Percentiles rank a stretch among this genome's conserved stretches.
Evolutionary conservation across 345 rosid genomes (phyloP).

Genomic region (Bruguiera gymnorhiza): DNA sequence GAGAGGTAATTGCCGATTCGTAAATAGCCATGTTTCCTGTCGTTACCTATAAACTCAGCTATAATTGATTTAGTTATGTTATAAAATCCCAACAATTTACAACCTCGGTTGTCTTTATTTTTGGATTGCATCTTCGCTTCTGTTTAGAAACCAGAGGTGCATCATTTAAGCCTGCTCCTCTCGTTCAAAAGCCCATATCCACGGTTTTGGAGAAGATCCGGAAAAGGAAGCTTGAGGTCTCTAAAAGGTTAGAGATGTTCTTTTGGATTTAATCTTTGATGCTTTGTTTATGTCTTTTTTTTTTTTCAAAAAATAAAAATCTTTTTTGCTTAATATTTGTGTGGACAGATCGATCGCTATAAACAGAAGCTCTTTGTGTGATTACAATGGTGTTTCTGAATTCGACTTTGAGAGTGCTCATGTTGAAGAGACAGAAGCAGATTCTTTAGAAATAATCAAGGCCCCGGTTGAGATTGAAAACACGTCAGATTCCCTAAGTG

Average conservation of each 20-base stretch:
- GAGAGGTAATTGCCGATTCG: constrained; percentile 46
- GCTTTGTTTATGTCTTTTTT: neutral
- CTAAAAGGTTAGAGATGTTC: constrained; percentile 50
- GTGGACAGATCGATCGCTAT: constrained; percentile 36
- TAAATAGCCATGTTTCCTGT: too few relatives aligned
- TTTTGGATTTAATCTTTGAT: neutral
- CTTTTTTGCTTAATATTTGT: neutral
- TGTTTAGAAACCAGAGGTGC: constrained; percentile 70
- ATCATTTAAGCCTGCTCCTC: constrained; percentile 61
- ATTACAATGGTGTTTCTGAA: constrained; percentile 16
- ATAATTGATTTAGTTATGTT: neutral
- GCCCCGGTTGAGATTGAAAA: constrained; percentile 19
- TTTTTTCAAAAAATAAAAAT: neutral
- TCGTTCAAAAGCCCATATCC: constrained; percentile 71
- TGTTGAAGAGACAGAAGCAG: constrained; percentile 13
- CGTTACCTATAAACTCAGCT: too few relatives aligned
- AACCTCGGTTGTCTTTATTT: neutral
- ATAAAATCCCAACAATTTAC: neutral
- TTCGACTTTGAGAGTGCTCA: constrained; percentile 30
- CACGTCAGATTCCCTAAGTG: constrained; percentile 19
- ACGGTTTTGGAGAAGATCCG: constrained; percentile 82
- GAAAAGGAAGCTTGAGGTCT: constrained; percentile 67
- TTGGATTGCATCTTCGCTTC: constrained; percentile 6
- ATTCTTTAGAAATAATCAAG: constrained; percentile 15
- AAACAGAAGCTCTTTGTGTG: constrained; percentile 26